Conservation (phyloP, 345 rosid species). For the Melaleuca quinquenervia region DNA sequence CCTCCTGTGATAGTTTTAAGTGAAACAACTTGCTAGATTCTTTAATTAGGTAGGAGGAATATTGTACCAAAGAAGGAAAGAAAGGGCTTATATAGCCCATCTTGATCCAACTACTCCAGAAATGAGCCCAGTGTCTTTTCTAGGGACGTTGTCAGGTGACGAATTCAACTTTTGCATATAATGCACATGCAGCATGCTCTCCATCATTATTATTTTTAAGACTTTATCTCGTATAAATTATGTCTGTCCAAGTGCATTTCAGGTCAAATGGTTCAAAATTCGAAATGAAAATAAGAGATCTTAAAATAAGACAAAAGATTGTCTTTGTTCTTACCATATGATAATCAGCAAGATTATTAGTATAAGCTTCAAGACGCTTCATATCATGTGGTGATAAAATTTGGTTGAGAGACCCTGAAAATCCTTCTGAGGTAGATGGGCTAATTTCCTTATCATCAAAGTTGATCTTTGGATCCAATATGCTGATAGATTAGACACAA, state of each 20-base stretch:
- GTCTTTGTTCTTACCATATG: constrained; percentile 38
- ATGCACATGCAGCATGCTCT: background rate
- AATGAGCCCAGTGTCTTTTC: background rate
- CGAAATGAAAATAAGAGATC: background rate
- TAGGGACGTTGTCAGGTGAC: background rate
- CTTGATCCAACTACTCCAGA: background rate
- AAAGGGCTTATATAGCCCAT: background rate
- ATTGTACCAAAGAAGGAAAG: background rate
- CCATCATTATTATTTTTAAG: background rate
- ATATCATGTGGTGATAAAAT: constrained; percentile 53
- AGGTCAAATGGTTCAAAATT: background rate
- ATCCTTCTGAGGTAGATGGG: constrained; percentile 29
- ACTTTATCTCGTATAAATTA: background rate
- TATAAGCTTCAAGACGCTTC: constrained; percentile 58
- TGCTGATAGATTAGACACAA: constrained; percentile 31
- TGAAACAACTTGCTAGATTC: background rate
- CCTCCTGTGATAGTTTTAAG: background rate
- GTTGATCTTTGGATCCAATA: constrained; percentile 78
- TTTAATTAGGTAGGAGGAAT: background rate
- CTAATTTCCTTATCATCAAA: constrained; percentile 28
- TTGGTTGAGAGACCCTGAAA: constrained; percentile 33
- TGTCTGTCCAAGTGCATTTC: background rate
- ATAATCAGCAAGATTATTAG: constrained; percentile 58
- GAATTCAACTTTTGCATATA: background rate
- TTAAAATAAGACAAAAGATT: background rate